Evolutionary conservation across 108 stramenopile genomes (phyloP), one percentile per base, ranked within the genome.

Genomic region (Skeletonema menzelii): DNA sequence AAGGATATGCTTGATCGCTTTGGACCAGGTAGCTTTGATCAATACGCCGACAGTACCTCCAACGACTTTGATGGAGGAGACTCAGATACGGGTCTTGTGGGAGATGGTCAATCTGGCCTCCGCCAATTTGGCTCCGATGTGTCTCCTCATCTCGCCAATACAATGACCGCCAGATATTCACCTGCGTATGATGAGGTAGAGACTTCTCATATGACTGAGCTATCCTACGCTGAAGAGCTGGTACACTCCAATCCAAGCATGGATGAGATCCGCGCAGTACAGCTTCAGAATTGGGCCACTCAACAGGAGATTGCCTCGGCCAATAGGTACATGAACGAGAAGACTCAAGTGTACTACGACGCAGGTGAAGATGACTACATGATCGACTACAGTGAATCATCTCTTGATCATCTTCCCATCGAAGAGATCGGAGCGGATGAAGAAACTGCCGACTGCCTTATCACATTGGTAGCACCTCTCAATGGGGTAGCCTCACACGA

Each of bases 201-300:
- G 60, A 84, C 80, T 57, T 85, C 85, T 13, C 86, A 85, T 85
- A 86, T 85, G 22, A 76, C 55, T 24, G 49, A 56, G 24, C 76
- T 84, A 17, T 84, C 86, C 67, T 92, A 95, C 63, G 83, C 91
- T 15, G 91, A 95, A 10, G 60, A 86, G 61, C 56, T 95, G 27
- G 17, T 84, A 15, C 40, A 77, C 27, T 62, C 57, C 42, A 73
- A 87, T 56, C 62, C 70, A 28, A 76, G 74, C 31, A 69, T 91
- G 65, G 89, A 95, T 35, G 77, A 70, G 6, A 38, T 38, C 1
- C 37, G 37, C 0, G 37, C 37, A 38, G 37, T 38, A 13, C 37
- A 38, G 37, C 37, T 38, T 20, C 91, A 95, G 77, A 95, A 91
- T 56, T 95, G 91, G 91, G 81, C 84, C 31, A 91, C 85, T 30